A percentile compares a stretch with the other conserved stretches of the same genome.
Evolutionary conservation across 2,329 filamentous ascomycete genomes (phyloP).

Genomic region (Colletotrichum sidae): DNA sequence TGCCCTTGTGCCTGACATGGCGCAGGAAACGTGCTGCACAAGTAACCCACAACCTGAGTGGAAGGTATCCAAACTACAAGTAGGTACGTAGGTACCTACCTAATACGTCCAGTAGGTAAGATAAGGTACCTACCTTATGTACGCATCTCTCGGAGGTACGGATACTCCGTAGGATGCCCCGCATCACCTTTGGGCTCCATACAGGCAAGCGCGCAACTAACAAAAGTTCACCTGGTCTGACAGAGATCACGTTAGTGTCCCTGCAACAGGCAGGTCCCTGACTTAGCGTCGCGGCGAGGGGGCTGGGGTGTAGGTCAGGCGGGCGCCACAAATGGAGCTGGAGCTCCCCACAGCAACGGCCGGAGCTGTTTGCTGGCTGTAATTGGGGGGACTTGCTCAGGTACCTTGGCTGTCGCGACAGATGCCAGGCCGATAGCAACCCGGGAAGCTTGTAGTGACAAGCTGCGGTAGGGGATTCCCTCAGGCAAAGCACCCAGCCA

Average conservation of each 20-base stretch:
- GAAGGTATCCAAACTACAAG: too few species aligned
- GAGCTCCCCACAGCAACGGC: conserved; percentile 36
- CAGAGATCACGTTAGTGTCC: conserved; percentile 3
- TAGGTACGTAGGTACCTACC: too few species aligned
- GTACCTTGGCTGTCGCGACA: neutral
- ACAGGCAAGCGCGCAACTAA: conserved; percentile 18
- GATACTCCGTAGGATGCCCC: neutral
- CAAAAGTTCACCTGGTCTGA: neutral
- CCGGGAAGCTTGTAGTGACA: neutral
- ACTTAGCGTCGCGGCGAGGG: conserved; percentile 23
- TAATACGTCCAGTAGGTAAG: too few species aligned
- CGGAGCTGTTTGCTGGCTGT: conserved; percentile 16
- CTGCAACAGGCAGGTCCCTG: conserved; percentile 36
- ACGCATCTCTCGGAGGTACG: too few species aligned
- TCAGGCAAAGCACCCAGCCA: conserved; percentile 14
- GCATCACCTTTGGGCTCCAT: neutral
- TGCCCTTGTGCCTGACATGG: conserved; percentile 31
- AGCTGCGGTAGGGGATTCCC: conserved; percentile 15
- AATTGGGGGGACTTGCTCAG: neutral
- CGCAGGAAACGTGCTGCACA: conserved; percentile 11
- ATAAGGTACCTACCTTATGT: too few species aligned
- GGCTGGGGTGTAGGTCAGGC: conserved; percentile 7
- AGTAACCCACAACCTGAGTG: too few species aligned
- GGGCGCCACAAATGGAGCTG: conserved; percentile 19
- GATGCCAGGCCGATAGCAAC: conserved; percentile 3